Evolutionary conservation across 495 filamentous ascomycete genomes (phyloP).

Genomic region (Barbatosphaeria neglecta): DNA sequence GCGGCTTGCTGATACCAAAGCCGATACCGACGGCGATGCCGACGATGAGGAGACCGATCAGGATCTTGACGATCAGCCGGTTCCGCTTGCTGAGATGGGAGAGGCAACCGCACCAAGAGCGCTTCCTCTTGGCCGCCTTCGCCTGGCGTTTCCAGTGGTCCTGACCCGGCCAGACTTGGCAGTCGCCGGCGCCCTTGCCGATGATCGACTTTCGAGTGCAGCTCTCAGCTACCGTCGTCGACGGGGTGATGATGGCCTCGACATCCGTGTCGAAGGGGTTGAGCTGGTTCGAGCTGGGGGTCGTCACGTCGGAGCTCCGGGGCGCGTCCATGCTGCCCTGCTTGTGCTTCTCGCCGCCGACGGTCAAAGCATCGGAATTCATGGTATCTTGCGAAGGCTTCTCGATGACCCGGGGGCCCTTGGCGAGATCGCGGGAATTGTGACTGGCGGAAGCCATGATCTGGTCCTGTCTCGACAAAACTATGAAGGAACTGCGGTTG

Average conservation of each 20-base stretch:
- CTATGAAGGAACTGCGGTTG: background rate
- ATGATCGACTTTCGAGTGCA: slow-evolving; percentile 19
- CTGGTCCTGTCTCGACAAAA: background rate
- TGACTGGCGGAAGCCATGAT: slow-evolving; percentile 12
- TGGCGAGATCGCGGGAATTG: slow-evolving; percentile 18
- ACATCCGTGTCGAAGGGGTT: slow-evolving; percentile 39
- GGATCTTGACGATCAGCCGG: slow-evolving; percentile 29
- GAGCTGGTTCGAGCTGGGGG: slow-evolving; percentile 19
- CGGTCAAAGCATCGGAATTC: slow-evolving; percentile 11
- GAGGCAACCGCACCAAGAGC: slow-evolving; percentile 31
- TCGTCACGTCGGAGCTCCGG: slow-evolving; percentile 23
- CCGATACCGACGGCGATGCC: slow-evolving; percentile 36
- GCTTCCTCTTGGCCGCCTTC: slow-evolving; percentile 32
- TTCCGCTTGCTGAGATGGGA: slow-evolving; percentile 34
- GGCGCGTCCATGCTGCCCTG: slow-evolving; percentile 7
- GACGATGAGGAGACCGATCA: slow-evolving; percentile 30
- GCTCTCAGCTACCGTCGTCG: slow-evolving; percentile 4
- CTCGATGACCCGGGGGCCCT: slow-evolving; percentile 10
- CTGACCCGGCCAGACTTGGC: slow-evolving; percentile 38
- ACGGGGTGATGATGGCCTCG: slow-evolving; percentile 29
- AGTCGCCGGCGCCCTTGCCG: slow-evolving; percentile 23
- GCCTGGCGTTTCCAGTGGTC: slow-evolving; percentile 39
- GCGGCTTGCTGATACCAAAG: slow-evolving; percentile 38
- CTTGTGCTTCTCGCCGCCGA: slow-evolving; percentile 12
- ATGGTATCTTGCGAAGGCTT: slow-evolving; percentile 18